A percentile compares a stretch with the other conserved stretches of the same genome.
Conservation (phyloP, 2,329 filamentous ascomycete species). For the Calonectria honghensis region DNA sequence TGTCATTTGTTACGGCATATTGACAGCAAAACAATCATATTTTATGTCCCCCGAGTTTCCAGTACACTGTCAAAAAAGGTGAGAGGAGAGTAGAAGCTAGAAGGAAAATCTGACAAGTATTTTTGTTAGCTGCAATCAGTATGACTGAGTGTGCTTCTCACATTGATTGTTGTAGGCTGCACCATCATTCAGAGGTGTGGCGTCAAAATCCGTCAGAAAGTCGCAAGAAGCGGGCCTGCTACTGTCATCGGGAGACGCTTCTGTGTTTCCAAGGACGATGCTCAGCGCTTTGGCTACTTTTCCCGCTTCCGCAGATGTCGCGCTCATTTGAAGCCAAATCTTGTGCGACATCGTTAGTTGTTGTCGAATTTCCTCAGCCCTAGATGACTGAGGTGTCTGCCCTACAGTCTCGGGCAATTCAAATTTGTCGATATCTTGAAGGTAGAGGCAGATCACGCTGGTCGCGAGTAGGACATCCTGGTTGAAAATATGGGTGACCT, state of each 20-base stretch:
- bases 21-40: slow-evolving; percentile 36
- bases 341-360: slow-evolving; percentile 37
- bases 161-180: slow-evolving; percentile 42
- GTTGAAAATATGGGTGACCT: slow-evolving; percentile 41
- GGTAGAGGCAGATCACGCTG: slow-evolving; percentile 43
- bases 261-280: slow-evolving; percentile 42
- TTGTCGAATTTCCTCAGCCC: slow-evolving; percentile 40
- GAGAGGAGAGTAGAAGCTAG: slow-evolving; percentile 42
- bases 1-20: slow-evolving; percentile 14
- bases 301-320: slow-evolving; percentile 40
- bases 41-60: slow-evolving; percentile 40
- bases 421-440: slow-evolving; percentile 43
- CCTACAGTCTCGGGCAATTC: slow-evolving; percentile 34
- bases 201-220: slow-evolving; percentile 39
- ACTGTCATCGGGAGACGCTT: slow-evolving; percentile 28
- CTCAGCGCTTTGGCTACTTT: slow-evolving; percentile 43
- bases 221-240: slow-evolving; percentile 31
- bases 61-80: slow-evolving; percentile 42
- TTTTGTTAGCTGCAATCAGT: slow-evolving; percentile 37
- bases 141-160: slow-evolving; percentile 37
- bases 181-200: slow-evolving; percentile 32
- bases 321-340: slow-evolving; percentile 43
- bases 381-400: slow-evolving; percentile 26
- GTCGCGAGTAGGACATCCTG: slow-evolving; percentile 43
- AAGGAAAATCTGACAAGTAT: slow-evolving; percentile 38